phyloP scores from a whole-genome alignment of 345 rosid genomes.

The Lepidium aucheri region DNA sequence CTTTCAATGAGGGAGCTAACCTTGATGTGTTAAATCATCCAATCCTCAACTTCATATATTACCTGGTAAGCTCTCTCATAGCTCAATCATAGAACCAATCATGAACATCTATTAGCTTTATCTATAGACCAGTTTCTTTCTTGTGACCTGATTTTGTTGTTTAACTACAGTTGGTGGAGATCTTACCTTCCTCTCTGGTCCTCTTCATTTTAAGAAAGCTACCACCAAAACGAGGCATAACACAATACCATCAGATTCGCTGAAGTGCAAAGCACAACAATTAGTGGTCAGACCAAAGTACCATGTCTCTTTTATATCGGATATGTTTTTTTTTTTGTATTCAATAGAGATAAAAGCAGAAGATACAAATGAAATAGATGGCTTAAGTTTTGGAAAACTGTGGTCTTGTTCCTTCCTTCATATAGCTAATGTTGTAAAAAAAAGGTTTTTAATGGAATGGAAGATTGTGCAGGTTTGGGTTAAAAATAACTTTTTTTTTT shows the following conservation, averaged over 20 bases:
- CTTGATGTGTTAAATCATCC: constrained; percentile 85
- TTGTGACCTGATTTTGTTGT: not conserved
- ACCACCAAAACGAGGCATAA: constrained; percentile 80
- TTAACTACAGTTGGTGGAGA: constrained; percentile 69
- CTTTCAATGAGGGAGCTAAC: constrained; percentile 70
- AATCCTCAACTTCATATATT: constrained; percentile 69
- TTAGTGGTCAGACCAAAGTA: constrained; percentile 1
- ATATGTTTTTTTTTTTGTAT: not conserved
- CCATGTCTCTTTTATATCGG: not conserved
- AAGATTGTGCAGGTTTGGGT: not conserved
- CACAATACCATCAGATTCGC: constrained; percentile 78
- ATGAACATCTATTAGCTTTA: not conserved
- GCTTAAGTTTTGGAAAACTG: not conserved
- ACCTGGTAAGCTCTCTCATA: constrained; percentile 49
- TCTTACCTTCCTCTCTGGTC: constrained; percentile 75
- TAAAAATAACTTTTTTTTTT: no score
- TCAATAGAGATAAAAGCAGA: not conserved
- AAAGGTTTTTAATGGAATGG: not conserved
- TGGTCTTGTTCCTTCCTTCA: constrained; percentile 18
- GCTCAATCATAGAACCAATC: not conserved
- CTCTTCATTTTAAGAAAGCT: constrained; percentile 87
- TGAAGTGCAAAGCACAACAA: constrained; percentile 25
- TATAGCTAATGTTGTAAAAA: constrained; percentile 14
- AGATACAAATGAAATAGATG: not conserved
- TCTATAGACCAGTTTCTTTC: not conserved